A percentile compares a stretch with the other conserved stretches of the same genome.
phyloP scores from a whole-genome alignment of 2,329 filamentous ascomycete genomes.

The Hymenoscyphus repandus region DNA sequence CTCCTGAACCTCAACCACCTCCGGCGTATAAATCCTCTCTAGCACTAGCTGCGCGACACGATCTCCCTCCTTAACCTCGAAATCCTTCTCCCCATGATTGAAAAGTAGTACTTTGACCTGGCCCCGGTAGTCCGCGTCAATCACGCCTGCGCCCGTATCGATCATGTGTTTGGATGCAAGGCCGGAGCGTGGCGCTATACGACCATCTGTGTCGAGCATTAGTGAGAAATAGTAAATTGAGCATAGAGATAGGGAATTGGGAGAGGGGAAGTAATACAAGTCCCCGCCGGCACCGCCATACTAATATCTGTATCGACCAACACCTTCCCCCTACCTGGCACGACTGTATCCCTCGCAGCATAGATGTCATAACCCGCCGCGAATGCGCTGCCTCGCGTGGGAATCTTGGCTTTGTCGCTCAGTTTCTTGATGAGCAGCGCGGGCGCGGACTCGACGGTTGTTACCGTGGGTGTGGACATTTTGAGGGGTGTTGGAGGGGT shows the following conservation, averaged over 20 bases:
- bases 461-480: conserved; percentile 17
- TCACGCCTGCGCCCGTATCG: conserved; percentile 91
- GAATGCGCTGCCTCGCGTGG: conserved; percentile 82
- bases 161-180: conserved; percentile 93
- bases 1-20: conserved; percentile 82
- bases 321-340: conserved; percentile 78
- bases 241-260: conserved; percentile 5
- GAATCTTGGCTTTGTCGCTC: conserved; percentile 69
- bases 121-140: conserved; percentile 95
- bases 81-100: conserved; percentile 82
- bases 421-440: conserved; percentile 70
- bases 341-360: conserved; percentile 64
- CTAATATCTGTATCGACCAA: conserved; percentile 87
- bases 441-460: conserved; percentile 17
- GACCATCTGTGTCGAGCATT: conserved; percentile 82
- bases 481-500: conserved; percentile 8
- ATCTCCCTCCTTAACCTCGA: conserved; percentile 77
- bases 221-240: too few species aligned
- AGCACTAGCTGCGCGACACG: conserved; percentile 89
- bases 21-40: conserved; percentile 90
- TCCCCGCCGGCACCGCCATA: conserved; percentile 85
- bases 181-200: conserved; percentile 85
- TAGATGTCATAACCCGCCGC: conserved; percentile 95
- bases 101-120: conserved; percentile 93
- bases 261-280: conserved; percentile 56